Evolutionary conservation across 768 basidiomycete species (phyloP), one percentile per base, ranked within the genome.

Genomic region (Kwoniella botswanensis): DNA sequence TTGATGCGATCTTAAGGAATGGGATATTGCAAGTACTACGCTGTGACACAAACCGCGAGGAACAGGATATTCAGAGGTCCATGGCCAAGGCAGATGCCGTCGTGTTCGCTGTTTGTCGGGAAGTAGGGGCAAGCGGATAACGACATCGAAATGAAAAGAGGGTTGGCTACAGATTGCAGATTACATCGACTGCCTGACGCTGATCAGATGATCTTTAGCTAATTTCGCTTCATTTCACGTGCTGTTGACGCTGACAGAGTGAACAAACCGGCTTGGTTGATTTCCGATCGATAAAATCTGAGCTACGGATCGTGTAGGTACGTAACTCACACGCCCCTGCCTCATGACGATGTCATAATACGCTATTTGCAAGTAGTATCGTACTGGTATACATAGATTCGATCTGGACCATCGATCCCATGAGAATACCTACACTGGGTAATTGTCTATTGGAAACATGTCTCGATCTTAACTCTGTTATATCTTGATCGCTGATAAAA

Each of bases 381-480:
- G 35, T 35, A 35, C 35, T 35, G 35, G 35, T 35, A 35, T 35
- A 35, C 17, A 56, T 56, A 29, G 55, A 56, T 29, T 22, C 17
- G 55, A 12, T 56, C 55, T 22, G 22, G 21, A 29, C 22, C 21
- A 29, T 17, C 15, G 55, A 22, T 56, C 15, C 7, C 55, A 18
- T 56, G 22, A 13, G 21, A 56, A 56, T 22, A 11, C 7, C 55
- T 29, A 17, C 55, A 10, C 21, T 22, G 12, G 21, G 21, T 29
- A 21, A 56, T 24, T 29, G 12, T 56, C 55, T 50, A 35, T 35
- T 35, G 35, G 46, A 50, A 7, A 50, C 12, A 50, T 50, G 46
- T 50, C 46, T 61, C 59, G 59, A 61, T 61, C 59, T 61, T 42
- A 61, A 61, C 41, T 61, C 9, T 61, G 26, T 46, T 18, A 42